These are phyloP conservation scores for Pseudogymnoascus sp. DNA, from an alignment of 2,329 filamentous ascomycete species.

Conservation along the genomic window DNA sequence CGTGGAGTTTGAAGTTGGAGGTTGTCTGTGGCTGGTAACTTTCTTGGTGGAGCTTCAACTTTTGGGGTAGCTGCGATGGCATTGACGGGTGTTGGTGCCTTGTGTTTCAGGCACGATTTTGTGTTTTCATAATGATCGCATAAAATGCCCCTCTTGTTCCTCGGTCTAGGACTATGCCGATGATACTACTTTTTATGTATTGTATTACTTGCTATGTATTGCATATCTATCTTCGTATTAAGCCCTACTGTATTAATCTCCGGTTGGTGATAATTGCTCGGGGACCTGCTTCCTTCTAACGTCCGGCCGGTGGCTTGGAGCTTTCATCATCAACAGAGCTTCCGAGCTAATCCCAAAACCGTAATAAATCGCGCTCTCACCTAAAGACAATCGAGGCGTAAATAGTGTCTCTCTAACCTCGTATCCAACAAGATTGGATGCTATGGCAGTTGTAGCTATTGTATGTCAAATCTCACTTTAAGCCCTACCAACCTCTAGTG, in stretches of 20 bases:
- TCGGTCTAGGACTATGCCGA: neutral
- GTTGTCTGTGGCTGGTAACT: neutral
- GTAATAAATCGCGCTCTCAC: too few species aligned
- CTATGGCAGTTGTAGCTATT: too few species aligned
- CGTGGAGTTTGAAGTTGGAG: neutral
- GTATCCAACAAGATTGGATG: too few species aligned
- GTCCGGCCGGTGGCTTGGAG: neutral
- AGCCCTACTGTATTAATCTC: neutral
- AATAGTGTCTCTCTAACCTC: too few species aligned
- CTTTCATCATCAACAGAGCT: neutral
- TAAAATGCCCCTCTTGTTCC: neutral
- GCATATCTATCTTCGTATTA: neutral
- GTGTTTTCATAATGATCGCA: neutral
- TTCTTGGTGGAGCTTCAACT: conserved; percentile 7
- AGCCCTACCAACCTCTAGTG: too few species aligned
- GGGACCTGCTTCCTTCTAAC: too few species aligned
- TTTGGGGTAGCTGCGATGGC: neutral
- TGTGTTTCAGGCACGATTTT: neutral
- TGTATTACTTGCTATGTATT: neutral
- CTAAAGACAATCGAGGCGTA: too few species aligned
- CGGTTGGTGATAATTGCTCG: neutral
- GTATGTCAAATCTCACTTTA: too few species aligned
- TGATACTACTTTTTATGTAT: neutral
- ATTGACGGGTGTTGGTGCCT: neutral
- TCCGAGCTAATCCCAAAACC: neutral